Evolutionary conservation across 495 filamentous ascomycete species (phyloP).

Genomic region (Talaromyces ruber): DNA sequence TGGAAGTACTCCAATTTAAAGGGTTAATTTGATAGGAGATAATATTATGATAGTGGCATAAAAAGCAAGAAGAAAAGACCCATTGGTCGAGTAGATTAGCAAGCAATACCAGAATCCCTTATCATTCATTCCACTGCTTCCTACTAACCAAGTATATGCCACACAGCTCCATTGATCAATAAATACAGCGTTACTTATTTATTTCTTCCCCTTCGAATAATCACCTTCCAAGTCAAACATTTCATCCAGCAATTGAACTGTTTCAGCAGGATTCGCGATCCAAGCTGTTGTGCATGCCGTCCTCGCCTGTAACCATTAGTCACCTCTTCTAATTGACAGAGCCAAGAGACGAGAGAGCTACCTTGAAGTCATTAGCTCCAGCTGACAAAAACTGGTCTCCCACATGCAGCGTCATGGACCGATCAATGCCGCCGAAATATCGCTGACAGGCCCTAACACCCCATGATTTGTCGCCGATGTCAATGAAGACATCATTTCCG

Average conservation of each 20-base stretch:
- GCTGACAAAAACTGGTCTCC: conserved; percentile 95
- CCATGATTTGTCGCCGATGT: conserved; percentile 97
- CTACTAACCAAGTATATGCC: background rate
- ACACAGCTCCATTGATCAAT: background rate
- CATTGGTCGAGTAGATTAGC: no score
- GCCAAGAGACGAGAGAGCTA: conserved; percentile 9
- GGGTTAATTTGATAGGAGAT: no score
- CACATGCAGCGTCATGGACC: conserved; percentile 66
- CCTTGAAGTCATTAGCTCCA: conserved; percentile 96
- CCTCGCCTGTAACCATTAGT: conserved; percentile 33
- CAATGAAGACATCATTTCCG: conserved; percentile 94
- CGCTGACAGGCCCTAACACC: conserved; percentile 85
- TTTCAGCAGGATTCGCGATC: conserved; percentile 91
- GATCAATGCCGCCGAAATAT: conserved; percentile 74
- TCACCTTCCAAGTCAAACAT: conserved; percentile 31
- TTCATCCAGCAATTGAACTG: conserved; percentile 81
- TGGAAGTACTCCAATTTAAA: no score
- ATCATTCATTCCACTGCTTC: background rate
- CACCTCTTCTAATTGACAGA: background rate
- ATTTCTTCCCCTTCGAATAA: background rate
- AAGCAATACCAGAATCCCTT: no score
- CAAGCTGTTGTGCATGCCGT: conserved; percentile 66
- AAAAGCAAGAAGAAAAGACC: no score
- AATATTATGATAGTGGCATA: no score
- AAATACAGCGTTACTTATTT: background rate